Evolutionary conservation across 495 filamentous ascomycete genomes (phyloP), one percentile per base, ranked within the genome.

Genomic region (Baudoinia panamericana): DNA sequence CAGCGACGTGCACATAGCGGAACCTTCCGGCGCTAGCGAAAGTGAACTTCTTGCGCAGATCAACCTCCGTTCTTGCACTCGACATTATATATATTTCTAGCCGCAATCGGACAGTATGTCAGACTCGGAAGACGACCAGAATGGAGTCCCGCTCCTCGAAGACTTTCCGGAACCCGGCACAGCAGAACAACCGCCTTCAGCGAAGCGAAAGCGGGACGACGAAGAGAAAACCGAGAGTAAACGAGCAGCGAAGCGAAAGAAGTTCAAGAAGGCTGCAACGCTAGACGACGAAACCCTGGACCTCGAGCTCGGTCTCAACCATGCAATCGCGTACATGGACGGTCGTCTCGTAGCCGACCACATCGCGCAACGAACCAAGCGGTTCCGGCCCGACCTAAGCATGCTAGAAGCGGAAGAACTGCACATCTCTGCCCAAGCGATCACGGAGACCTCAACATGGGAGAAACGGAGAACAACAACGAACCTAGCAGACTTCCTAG

Each of bases 341-440:
- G 76, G 71, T 33, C 70, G 72, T 40, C 63, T 96, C 25, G 58
- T 93, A n/a, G 81, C 87, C 0, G 90, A 96, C 58, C 75, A 93
- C 56, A 61, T 93, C 43, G 76, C 75, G n/a, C 76, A 88, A 53
- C 73, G 78, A 52, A 78, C 77, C 27, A 74, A 71, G 50, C 70
- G 75, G n/a, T 87, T 82, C 49, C 78, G 83, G 21, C 77, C 74
- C 25, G 73, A 87, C 31, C 56, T 95, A 34, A 93, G 78, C 48
- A 65, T 72, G 1, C 72, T 95, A 16, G 90, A 97, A 59, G 60
- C 93, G 26, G 76, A 78, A 41, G 87, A 93, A 58, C 62, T 76
- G 45, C 76, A 81, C 43, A 70, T 97, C 34, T 79, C 86, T 36
- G 50, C 41, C 34, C 61, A 59, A 7, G 69, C 71, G 11, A 75